Conservation (phyloP, 345 rosid genomes). For the Linum trigynum region DNA sequence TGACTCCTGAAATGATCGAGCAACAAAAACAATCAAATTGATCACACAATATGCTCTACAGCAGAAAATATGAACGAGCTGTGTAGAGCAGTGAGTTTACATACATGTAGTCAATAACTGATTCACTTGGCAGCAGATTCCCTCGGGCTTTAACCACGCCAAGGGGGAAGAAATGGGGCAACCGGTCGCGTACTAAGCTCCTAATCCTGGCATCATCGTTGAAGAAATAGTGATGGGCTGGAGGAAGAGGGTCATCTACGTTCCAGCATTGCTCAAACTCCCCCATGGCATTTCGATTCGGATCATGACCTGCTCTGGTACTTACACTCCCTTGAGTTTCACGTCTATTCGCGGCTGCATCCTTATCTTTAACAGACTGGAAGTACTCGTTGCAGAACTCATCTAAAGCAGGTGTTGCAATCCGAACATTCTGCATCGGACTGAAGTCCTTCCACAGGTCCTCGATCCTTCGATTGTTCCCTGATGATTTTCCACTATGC, state of each 20-base stretch:
- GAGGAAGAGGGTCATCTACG: constrained; percentile 39
- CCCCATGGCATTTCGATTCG: constrained; percentile 12
- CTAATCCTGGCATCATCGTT: constrained; percentile 62
- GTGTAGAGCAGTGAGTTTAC: constrained; percentile 4
- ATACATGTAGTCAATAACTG: constrained; percentile 60
- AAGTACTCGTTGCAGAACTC: constrained; percentile 73
- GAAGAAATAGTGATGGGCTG: constrained; percentile 67
- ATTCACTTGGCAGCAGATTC: constrained; percentile 27
- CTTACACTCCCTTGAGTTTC: constrained; percentile 13
- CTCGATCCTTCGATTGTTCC: constrained; percentile 16
- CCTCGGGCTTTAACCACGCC: constrained; percentile 28
- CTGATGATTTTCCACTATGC: constrained; percentile 25
- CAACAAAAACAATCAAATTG: constrained; percentile 2
- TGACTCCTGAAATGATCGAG: constrained; percentile 49
- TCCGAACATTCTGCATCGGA: constrained; percentile 30
- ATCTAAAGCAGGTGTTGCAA: constrained; percentile 75
- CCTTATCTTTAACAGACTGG: constrained; percentile 35
- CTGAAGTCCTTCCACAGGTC: constrained; percentile 68
- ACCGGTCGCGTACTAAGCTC: constrained; percentile 41
- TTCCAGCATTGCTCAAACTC: constrained; percentile 29
- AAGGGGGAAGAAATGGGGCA: constrained; percentile 65
- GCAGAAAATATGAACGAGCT: neutral
- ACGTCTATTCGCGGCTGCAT: constrained; percentile 19
- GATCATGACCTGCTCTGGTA: constrained; percentile 12
- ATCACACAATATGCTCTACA: neutral